phyloP scores from a whole-genome alignment of 495 filamentous ascomycete species.

The Neurospora sp. region DNA sequence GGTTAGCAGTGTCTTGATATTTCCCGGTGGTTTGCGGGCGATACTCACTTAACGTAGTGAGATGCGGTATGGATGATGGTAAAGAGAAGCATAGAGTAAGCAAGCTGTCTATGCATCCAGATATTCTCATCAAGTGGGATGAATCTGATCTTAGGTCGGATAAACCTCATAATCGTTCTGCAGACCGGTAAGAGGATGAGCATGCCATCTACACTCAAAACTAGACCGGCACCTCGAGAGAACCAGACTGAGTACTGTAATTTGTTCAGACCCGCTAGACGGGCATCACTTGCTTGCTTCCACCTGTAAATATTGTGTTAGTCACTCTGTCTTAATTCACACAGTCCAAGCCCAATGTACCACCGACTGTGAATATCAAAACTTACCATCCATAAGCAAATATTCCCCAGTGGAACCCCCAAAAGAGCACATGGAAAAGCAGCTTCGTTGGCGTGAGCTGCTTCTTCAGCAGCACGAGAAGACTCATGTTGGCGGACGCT shows the following conservation, averaged over 20 bases:
- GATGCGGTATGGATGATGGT: constrained; percentile 63
- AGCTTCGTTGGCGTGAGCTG: constrained; percentile 59
- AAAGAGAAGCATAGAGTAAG: constrained; percentile 80
- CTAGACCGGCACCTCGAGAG: constrained; percentile 83
- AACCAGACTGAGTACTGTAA: constrained; percentile 89
- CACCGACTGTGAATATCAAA: not conserved
- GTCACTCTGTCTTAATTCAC: not conserved
- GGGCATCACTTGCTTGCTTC: constrained; percentile 56
- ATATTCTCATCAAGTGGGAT: constrained; percentile 88
- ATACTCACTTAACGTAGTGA: constrained; percentile 91
- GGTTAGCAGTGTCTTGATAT: constrained; percentile 13
- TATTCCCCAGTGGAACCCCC: constrained; percentile 67
- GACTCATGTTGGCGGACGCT: constrained; percentile 29
- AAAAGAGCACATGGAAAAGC: constrained; percentile 78
- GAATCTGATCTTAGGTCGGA: constrained; percentile 81
- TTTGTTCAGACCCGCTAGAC: constrained; percentile 67
- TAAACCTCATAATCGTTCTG: constrained; percentile 70
- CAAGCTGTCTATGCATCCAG: constrained; percentile 95
- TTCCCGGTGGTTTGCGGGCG: not conserved
- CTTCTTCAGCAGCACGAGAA: constrained; percentile 35
- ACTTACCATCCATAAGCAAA: constrained; percentile 86
- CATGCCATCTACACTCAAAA: constrained; percentile 70
- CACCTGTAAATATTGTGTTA: constrained; percentile 45
- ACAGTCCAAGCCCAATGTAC: not conserved
- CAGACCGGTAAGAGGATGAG: constrained; percentile 93